Conservation (phyloP, 208 protist species). For the Acanthamoeba royreba region DNA sequence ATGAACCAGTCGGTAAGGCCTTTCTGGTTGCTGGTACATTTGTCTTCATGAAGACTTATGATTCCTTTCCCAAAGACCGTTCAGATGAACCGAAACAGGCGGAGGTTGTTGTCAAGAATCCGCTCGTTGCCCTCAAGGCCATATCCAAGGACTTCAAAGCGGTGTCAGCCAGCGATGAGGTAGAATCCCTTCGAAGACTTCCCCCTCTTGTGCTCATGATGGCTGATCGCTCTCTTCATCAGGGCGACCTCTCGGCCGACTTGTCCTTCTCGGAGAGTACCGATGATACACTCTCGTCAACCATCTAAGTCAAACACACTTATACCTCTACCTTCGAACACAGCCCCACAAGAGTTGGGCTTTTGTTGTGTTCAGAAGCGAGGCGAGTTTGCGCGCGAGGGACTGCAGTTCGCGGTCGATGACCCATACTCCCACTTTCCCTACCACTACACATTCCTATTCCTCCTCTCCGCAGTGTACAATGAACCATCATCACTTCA, state of each 20-base stretch:
- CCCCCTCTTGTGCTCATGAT: not conserved
- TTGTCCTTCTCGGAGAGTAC: not conserved
- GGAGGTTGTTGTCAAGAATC: not conserved
- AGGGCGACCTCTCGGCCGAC: not conserved
- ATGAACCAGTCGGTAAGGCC: not conserved
- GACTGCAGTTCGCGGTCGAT: too few species aligned
- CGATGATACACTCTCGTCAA: not conserved
- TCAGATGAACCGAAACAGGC: not conserved
- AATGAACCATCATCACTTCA: too few species aligned
- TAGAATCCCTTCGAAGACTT: too few species aligned
- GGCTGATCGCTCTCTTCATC: not conserved
- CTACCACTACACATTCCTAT: too few species aligned
- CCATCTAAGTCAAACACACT: not conserved
- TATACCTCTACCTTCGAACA: too few species aligned
- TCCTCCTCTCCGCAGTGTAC: too few species aligned
- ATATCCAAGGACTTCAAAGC: conserved; percentile 23
- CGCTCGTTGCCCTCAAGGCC: not conserved
- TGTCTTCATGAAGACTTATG: not conserved
- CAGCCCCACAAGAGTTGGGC: too few species aligned
- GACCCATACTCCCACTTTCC: too few species aligned
- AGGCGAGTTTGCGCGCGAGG: too few species aligned
- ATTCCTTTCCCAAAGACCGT: not conserved
- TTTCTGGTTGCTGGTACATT: not conserved
- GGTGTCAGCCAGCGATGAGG: not conserved
- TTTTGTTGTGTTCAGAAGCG: too few species aligned